These are phyloP conservation scores for Hymenoscyphus occultus DNA, from an alignment of 2,329 filamentous ascomycete species.

Conservation along the genomic window DNA sequence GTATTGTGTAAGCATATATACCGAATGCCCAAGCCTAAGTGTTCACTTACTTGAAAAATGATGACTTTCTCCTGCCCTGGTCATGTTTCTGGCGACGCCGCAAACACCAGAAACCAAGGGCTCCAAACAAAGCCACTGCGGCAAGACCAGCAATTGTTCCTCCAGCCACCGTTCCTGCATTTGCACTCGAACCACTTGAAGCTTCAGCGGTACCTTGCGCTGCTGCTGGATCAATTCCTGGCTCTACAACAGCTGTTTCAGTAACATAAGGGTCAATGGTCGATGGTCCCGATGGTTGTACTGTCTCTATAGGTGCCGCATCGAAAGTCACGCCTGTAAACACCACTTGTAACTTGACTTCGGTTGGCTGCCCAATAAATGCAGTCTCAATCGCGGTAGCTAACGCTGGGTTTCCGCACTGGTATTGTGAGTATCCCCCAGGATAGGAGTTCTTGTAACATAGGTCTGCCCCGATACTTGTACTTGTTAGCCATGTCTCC, in stretches of 20 bases:
- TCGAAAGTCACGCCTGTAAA: constrained; percentile 31
- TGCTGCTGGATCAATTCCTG: constrained; percentile 10
- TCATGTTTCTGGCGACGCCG: constrained; percentile 18
- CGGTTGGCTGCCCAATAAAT: constrained; percentile 29
- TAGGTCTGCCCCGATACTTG: not conserved
- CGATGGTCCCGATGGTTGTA: constrained; percentile 9
- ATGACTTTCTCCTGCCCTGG: constrained; percentile 11
- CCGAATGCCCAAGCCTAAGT: not conserved
- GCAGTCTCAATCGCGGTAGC: constrained; percentile 29
- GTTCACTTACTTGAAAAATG: constrained; percentile 21
- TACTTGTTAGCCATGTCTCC: not conserved
- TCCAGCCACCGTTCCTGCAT: constrained; percentile 25
- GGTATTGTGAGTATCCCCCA: constrained; percentile 31
- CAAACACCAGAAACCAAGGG: constrained; percentile 21
- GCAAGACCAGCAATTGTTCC: constrained; percentile 25
- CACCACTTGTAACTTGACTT: constrained; percentile 30
- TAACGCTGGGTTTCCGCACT: constrained; percentile 28
- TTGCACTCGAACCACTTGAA: constrained; percentile 13
- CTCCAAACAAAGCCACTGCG: constrained; percentile 21
- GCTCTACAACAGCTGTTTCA: constrained; percentile 5
- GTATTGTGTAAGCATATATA: not conserved
- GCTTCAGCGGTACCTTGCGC: constrained; percentile 9
- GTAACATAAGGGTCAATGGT: constrained; percentile 10
- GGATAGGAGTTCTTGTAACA: constrained; percentile 34
- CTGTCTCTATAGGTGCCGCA: constrained; percentile 14